A percentile compares a stretch with the other conserved stretches of the same genome.
Evolutionary conservation across 2,329 filamentous ascomycete species (phyloP).

Genomic region (Septoria linicola): DNA sequence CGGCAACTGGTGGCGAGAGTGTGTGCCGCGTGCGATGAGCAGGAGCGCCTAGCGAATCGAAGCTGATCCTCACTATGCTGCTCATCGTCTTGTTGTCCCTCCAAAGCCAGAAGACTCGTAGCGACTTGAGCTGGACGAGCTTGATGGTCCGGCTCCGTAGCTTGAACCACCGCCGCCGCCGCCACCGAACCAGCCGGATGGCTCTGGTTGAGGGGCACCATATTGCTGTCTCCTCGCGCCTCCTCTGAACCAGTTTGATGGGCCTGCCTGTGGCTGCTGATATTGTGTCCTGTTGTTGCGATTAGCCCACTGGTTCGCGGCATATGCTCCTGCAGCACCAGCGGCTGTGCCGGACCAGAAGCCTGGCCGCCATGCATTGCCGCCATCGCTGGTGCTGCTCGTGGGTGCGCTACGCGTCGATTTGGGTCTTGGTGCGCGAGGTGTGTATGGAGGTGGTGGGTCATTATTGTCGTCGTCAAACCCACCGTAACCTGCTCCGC

Average conservation of each 20-base stretch:
- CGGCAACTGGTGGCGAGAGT: not conserved
- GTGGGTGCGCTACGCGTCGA: constrained; percentile 13
- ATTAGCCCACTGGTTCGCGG: constrained; percentile 24
- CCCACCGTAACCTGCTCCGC: constrained; percentile 45
- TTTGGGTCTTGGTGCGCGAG: constrained; percentile 25
- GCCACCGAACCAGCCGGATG: constrained; percentile 23
- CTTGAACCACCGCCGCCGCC: constrained; percentile 22
- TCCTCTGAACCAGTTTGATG: constrained; percentile 32
- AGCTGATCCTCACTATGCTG: not conserved
- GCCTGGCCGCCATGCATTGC: constrained; percentile 65
- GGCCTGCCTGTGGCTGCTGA: constrained; percentile 38
- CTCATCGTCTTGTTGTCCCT: constrained; percentile 28
- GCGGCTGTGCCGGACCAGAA: constrained; percentile 71
- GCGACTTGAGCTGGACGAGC: constrained; percentile 32
- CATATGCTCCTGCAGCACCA: constrained; percentile 56
- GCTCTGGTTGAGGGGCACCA: constrained; percentile 1
- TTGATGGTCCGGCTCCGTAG: constrained; percentile 19
- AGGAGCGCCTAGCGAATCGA: not conserved
- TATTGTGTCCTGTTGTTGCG: constrained; percentile 26
- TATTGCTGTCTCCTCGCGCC: constrained; percentile 3
- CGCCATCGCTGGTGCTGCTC: constrained; percentile 2
- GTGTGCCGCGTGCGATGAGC: not conserved
- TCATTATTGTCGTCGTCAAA: constrained; percentile 48
- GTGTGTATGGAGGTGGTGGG: constrained; percentile 51
- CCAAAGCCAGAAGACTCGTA: constrained; percentile 40